phyloP scores from a whole-genome alignment of 106 monocot genomes.

The Apostasia ramifera region DNA sequence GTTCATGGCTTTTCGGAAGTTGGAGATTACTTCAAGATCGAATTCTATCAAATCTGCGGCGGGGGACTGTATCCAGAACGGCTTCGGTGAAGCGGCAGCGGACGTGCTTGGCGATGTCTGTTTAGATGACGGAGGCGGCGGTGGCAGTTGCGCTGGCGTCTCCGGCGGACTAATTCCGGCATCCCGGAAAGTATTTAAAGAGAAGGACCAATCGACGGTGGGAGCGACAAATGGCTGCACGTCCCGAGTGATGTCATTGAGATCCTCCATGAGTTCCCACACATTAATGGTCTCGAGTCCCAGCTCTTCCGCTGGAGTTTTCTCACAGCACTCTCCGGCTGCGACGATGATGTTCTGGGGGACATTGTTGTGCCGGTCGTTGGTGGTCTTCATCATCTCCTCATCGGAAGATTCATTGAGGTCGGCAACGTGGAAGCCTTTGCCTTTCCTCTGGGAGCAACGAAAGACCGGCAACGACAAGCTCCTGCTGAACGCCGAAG shows the following conservation, averaged over 20 bases:
- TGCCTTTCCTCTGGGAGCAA: background rate
- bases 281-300: constrained; percentile 49
- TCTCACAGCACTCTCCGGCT: constrained; percentile 15
- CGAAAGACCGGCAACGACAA: constrained; percentile 28
- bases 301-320: constrained; percentile 21
- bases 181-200: constrained; percentile 5
- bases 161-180: constrained; percentile 4
- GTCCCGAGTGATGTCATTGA: constrained; percentile 28
- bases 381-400: constrained; percentile 25
- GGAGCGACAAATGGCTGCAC: background rate
- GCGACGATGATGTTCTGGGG: constrained; percentile 19
- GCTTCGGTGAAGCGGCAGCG: background rate
- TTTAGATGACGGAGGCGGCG: constrained; percentile 5
- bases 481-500: constrained; percentile 19
- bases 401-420: background rate
- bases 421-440: constrained; percentile 21
- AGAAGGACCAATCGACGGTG: constrained; percentile 14
- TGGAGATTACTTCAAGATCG: constrained; percentile 29
- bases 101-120: background rate
- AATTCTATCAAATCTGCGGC: constrained; percentile 18
- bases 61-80: constrained; percentile 11
- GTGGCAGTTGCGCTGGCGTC: background rate
- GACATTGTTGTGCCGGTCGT: constrained; percentile 8
- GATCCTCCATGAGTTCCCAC: constrained; percentile 71
- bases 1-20: constrained; percentile 31